Conservation (phyloP, 2,329 filamentous ascomycete species). For the Byssoonygena ceratinophila region DNA sequence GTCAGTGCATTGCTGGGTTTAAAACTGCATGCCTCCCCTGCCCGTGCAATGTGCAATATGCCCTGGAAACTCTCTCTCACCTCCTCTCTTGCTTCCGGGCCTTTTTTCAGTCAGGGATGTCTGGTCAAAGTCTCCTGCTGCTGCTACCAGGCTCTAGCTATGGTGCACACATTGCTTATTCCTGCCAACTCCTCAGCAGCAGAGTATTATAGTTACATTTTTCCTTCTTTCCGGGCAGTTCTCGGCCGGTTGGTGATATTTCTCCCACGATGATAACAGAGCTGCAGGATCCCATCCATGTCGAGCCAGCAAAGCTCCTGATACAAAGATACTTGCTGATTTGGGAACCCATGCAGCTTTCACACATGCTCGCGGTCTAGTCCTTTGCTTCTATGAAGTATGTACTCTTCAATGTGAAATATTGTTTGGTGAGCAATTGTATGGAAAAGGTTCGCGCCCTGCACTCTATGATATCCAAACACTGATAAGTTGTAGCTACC, state of each 20-base stretch:
- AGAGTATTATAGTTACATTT: neutral
- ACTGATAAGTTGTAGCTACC: too few species aligned
- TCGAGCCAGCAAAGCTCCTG: neutral
- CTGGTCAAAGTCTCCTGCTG: neutral
- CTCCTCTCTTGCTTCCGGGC: neutral
- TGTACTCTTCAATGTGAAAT: too few species aligned
- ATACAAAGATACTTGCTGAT: neutral
- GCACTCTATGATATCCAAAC: too few species aligned
- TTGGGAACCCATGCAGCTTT: neutral
- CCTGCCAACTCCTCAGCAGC: neutral
- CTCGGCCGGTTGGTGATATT: constrained; percentile 1
- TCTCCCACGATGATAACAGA: neutral
- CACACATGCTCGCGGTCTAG: neutral
- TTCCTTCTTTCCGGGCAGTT: neutral
- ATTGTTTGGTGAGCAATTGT: too few species aligned
- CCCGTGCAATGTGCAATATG: neutral
- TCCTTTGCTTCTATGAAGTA: too few species aligned
- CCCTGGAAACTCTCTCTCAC: neutral
- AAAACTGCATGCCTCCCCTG: neutral
- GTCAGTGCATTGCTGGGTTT: too few species aligned
- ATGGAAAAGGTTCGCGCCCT: too few species aligned
- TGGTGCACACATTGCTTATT: neutral
- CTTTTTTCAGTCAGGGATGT: neutral
- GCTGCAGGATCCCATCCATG: neutral
- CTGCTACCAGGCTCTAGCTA: too few species aligned